Evolutionary conservation across 148 eudicot genomes (phyloP), one percentile per base, ranked within the genome.

Genomic region (Selenicereus undatus): DNA sequence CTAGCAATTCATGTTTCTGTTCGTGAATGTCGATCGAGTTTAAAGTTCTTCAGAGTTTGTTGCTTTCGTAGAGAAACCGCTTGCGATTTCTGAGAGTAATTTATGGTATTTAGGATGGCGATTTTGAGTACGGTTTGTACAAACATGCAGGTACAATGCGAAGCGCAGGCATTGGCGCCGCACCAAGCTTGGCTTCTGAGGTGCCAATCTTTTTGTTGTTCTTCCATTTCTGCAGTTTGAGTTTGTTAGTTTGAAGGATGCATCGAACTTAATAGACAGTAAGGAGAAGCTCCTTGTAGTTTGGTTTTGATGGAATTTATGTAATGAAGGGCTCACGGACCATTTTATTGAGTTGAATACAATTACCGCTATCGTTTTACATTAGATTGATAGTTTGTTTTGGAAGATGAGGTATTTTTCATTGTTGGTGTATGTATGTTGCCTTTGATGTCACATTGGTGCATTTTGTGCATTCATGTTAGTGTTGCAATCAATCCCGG

Each of bases 81-180:
- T 0, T 39, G 43, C 43, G 0, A 52, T 52, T 52, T 17, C 14
- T 52, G 6, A 18, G 1, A 3, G 58, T 11, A 52, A 52, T 17
- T 11, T 11, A 12, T 52, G 16, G 18, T 52, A 52, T 52, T 17
- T 52, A 52, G 14, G 14, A 17, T 17, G 62, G 62, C 1, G 62
- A 56, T 56, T 32, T 16, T 16, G 62, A 56, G 16, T 56, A 18
- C 18, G 62, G 6, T 56, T 17, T 56, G 62, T 56, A 13, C 12
- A 24, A 27, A 66, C 27, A 26, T 79, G 26, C 82, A 86, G 91
- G 85, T 90, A 90, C 87, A 90, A 90, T 45, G 92, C 92, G 56
- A 90, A 90, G 89, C 91, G 91, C 39, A 87, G 92, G 88, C 92
- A 90, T 81, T 88, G 92, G 92, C 89, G 91, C 78, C 89, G 92